Evolutionary conservation across 2,329 filamentous ascomycete genomes (phyloP).

Genomic region (Tolypocladium album): DNA sequence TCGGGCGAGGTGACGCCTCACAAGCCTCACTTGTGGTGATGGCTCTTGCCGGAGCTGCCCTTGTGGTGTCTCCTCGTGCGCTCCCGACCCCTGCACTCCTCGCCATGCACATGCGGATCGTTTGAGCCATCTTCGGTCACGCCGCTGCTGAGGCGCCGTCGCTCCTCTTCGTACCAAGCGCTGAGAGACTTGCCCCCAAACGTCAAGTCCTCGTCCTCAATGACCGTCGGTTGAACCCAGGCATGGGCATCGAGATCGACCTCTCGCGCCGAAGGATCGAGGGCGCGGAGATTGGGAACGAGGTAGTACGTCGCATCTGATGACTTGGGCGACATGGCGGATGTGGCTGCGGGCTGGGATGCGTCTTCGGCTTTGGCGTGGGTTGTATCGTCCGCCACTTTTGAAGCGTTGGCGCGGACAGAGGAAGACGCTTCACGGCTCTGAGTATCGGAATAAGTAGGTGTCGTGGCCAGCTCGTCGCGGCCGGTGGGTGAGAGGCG

Average conservation of each 20-base stretch:
- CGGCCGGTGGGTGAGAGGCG: not conserved
- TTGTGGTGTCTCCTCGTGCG: conserved; percentile 15
- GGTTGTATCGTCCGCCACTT: not conserved
- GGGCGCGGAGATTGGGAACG: conserved; percentile 20
- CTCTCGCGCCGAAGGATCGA: conserved; percentile 21
- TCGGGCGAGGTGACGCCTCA: not conserved
- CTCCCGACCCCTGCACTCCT: conserved; percentile 7
- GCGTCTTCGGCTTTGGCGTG: not conserved
- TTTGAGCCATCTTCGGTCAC: conserved; percentile 19
- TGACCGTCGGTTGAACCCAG: conserved; percentile 45
- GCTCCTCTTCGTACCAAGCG: conserved; percentile 46
- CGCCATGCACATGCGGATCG: conserved; percentile 21
- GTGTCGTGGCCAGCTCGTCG: not conserved
- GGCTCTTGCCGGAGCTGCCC: not conserved
- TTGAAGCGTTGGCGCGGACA: not conserved
- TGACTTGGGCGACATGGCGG: conserved; percentile 6
- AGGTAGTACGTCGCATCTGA: conserved; percentile 16
- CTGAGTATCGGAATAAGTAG: too few relatives aligned
- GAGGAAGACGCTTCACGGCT: not conserved
- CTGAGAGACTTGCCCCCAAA: conserved; percentile 50
- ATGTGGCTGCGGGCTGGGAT: not conserved
- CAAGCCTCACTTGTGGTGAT: conserved; percentile 17
- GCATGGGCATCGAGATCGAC: conserved; percentile 21
- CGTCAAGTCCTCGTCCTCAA: conserved; percentile 50
- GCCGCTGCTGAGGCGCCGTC: conserved; percentile 23